phyloP scores from a whole-genome alignment of 2,329 filamentous ascomycete genomes.

The Pestalotiopsis sp. region DNA sequence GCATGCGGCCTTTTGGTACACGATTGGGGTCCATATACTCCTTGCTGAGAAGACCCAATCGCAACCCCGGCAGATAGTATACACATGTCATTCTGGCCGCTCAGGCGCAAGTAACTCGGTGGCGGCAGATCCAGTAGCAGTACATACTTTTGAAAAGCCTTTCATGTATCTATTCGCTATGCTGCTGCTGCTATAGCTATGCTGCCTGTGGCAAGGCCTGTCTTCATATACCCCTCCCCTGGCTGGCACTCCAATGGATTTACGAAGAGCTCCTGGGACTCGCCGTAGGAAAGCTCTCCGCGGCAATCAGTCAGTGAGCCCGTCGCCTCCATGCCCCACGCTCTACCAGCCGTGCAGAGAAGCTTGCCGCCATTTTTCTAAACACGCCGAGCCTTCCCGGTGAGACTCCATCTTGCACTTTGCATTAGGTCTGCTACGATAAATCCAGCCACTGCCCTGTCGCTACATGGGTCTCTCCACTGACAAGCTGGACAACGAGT shows the following conservation, averaged over 20 bases:
- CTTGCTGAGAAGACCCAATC: not conserved
- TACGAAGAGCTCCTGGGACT: too few species aligned
- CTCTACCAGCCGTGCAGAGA: not conserved
- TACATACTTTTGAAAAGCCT: not conserved
- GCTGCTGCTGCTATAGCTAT: too few species aligned
- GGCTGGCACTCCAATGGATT: not conserved
- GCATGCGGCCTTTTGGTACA: not conserved
- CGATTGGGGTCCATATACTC: not conserved
- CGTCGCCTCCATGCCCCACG: not conserved
- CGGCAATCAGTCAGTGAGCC: not conserved
- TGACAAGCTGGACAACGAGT: not conserved
- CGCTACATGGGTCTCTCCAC: not conserved
- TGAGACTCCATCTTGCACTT: not conserved
- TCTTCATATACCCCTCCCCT: too few species aligned
- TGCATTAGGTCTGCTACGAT: not conserved
- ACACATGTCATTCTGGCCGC: not conserved
- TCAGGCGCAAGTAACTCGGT: not conserved
- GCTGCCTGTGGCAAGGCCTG: not conserved
- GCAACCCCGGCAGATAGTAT: not conserved
- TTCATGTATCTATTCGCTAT: too few species aligned
- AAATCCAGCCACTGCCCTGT: not conserved
- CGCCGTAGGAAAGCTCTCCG: not conserved
- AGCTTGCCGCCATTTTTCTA: not conserved
- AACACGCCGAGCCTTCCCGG: not conserved
- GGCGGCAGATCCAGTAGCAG: not conserved